These are phyloP conservation scores for Fusarium albosuccineum DNA, from an alignment of 2,329 filamentous ascomycete genomes.

Conservation along the genomic window DNA sequence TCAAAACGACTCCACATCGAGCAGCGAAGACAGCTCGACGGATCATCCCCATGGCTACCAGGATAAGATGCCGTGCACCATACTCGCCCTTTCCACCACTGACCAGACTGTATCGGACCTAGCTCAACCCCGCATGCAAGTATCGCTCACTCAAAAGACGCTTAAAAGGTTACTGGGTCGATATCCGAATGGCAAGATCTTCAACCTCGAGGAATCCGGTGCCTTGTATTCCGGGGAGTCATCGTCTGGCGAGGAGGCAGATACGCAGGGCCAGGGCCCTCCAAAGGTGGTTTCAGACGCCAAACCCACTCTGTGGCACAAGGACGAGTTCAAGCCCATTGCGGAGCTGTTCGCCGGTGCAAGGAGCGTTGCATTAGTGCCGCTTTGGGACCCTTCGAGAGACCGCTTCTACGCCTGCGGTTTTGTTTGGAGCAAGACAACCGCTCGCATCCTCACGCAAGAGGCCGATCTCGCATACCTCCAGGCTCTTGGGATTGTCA, in stretches of 20 bases:
- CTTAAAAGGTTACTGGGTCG: background rate
- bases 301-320: background rate
- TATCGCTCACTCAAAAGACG: slow-evolving; percentile 5
- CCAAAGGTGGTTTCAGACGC: background rate
- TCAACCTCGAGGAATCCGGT: slow-evolving; percentile 1
- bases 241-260: slow-evolving; percentile 1
- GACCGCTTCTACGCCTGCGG: slow-evolving; percentile 17
- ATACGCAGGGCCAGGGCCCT: background rate
- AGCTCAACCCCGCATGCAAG: background rate
- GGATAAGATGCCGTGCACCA: background rate
- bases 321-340: slow-evolving; percentile 1
- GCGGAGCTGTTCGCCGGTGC: slow-evolving; percentile 1
- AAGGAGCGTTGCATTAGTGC: slow-evolving; percentile 4
- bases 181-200: slow-evolving; percentile 6
- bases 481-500: slow-evolving; percentile 20
- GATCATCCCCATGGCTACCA: background rate
- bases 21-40: slow-evolving; percentile 4
- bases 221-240: slow-evolving; percentile 4
- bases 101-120: background rate
- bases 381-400: slow-evolving; percentile 27
- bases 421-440: slow-evolving; percentile 17
- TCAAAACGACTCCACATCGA: background rate
- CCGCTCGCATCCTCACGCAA: background rate
- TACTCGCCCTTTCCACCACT: slow-evolving; percentile 2
- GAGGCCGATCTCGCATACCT: slow-evolving; percentile 20